Conservation (phyloP, 2,329 filamentous ascomycete species). For the Trichoderma lentiforme region DNA sequence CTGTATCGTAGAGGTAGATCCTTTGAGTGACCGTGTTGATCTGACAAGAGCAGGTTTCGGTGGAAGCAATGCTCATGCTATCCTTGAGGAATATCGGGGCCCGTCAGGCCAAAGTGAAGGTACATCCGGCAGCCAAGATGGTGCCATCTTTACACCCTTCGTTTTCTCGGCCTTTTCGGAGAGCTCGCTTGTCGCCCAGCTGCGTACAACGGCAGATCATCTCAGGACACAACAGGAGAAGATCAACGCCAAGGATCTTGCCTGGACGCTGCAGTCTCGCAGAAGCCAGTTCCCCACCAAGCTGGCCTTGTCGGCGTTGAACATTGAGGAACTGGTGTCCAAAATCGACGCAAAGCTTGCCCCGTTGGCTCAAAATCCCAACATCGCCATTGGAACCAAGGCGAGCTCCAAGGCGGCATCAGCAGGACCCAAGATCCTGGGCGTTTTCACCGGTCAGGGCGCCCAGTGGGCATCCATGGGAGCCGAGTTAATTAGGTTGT, state of each 20-base stretch:
- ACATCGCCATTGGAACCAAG: too few species aligned
- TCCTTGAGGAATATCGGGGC: background rate
- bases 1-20: too few species aligned
- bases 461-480: constrained; percentile 29
- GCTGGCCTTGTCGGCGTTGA: background rate
- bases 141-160: constrained; percentile 4
- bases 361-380: too few species aligned
- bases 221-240: constrained; percentile 23
- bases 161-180: constrained; percentile 11
- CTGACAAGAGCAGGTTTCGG: too few species aligned
- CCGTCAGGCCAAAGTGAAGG: background rate
- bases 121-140: too few species aligned
- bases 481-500: background rate
- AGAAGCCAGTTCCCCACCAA: background rate
- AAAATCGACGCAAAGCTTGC: too few species aligned
- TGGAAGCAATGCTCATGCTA: too few species aligned
- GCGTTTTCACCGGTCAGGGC: too few species aligned
- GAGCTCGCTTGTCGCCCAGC: background rate
- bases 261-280: background rate
- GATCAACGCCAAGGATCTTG: background rate
- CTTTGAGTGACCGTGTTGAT: too few species aligned
- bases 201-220: constrained; percentile 28
- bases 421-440: too few species aligned
- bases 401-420: too few species aligned
- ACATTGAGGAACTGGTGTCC: background rate